These are phyloP conservation scores for Solanum corneliomulleri DNA, from an alignment of 257 asterid genomes.

Conservation along the genomic window DNA sequence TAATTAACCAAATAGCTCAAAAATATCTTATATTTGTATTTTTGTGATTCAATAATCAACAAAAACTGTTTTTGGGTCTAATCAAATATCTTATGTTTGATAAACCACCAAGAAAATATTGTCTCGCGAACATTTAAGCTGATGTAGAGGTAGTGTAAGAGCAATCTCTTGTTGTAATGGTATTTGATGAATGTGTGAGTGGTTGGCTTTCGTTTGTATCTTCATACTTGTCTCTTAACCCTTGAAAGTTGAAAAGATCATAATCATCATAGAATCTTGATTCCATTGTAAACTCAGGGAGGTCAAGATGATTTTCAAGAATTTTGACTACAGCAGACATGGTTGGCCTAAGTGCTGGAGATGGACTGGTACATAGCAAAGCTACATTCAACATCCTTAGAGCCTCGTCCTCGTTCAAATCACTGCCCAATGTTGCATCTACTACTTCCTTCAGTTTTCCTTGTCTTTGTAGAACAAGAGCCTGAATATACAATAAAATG, in stretches of 20 bases:
- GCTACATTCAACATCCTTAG: slow-evolving; percentile 39
- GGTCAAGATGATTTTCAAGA: slow-evolving; percentile 31
- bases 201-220: slow-evolving; percentile 1
- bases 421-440: slow-evolving; percentile 22
- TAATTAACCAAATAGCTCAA: too few species aligned
- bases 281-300: slow-evolving; percentile 26
- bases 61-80: background rate
- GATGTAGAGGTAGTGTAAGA: slow-evolving; percentile 2
- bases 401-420: slow-evolving; percentile 21
- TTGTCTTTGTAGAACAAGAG: slow-evolving; percentile 44
- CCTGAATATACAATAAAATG: slow-evolving; percentile 15
- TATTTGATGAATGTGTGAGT: background rate
- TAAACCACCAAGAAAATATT: background rate
- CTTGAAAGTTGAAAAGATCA: slow-evolving; percentile 21
- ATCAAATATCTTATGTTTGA: background rate
- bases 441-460: slow-evolving; percentile 37
- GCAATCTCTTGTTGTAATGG: background rate
- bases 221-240: slow-evolving; percentile 32
- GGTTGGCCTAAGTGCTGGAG: slow-evolving; percentile 52
- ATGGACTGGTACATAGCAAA: slow-evolving; percentile 47
- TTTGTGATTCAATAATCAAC: background rate
- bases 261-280: slow-evolving; percentile 19
- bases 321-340: slow-evolving; percentile 49
- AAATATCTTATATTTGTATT: background rate
- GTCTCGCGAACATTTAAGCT: background rate